Percentiles rank a stretch among this genome's conserved stretches.
phyloP scores from a whole-genome alignment of 2,329 filamentous ascomycete species.

The Coniochaeta prunicola region DNA sequence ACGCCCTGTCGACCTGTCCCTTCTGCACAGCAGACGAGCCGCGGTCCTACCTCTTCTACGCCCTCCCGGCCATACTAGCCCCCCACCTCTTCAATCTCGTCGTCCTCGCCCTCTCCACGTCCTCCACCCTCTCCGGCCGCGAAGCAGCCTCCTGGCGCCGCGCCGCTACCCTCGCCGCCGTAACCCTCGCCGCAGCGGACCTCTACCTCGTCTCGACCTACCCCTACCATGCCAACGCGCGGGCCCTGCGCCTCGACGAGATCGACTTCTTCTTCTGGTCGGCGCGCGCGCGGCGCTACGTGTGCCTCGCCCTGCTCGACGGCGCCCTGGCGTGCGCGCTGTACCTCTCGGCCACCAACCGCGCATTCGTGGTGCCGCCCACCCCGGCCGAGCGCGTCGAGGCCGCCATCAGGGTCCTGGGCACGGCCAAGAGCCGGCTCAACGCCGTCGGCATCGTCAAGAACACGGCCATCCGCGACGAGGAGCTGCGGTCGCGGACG shows the following conservation, averaged over 20 bases:
- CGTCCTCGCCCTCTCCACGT: slow-evolving; percentile 67
- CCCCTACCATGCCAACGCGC: slow-evolving; percentile 56
- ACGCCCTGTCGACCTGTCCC: slow-evolving; percentile 65
- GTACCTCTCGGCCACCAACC: slow-evolving; percentile 72
- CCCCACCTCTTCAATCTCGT: slow-evolving; percentile 78
- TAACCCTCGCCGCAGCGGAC: slow-evolving; percentile 55
- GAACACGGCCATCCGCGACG: slow-evolving; percentile 73
- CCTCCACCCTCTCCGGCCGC: slow-evolving; percentile 53
- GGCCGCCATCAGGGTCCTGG: slow-evolving; percentile 45
- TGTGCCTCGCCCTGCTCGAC: slow-evolving; percentile 61
- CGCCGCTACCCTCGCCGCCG: slow-evolving; percentile 56
- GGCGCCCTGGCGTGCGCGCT: slow-evolving; percentile 55
- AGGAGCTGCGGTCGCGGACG: slow-evolving; percentile 56
- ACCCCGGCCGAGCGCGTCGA: slow-evolving; percentile 61
- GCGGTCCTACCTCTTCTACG: slow-evolving; percentile 71
- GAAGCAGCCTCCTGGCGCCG: slow-evolving; percentile 63
- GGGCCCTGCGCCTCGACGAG: slow-evolving; percentile 53
- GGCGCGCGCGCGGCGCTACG: slow-evolving; percentile 52
- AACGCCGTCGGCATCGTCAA: slow-evolving; percentile 67
- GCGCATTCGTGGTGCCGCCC: slow-evolving; percentile 61
- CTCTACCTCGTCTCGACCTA: slow-evolving; percentile 59
- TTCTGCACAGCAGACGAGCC: slow-evolving; percentile 73
- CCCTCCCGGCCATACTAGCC: slow-evolving; percentile 62
- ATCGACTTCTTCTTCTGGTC: slow-evolving; percentile 68
- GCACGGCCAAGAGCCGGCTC: slow-evolving; percentile 56